Evolutionary conservation across 2,329 filamentous ascomycete genomes (phyloP).

Genomic region (Venturia effusa): DNA sequence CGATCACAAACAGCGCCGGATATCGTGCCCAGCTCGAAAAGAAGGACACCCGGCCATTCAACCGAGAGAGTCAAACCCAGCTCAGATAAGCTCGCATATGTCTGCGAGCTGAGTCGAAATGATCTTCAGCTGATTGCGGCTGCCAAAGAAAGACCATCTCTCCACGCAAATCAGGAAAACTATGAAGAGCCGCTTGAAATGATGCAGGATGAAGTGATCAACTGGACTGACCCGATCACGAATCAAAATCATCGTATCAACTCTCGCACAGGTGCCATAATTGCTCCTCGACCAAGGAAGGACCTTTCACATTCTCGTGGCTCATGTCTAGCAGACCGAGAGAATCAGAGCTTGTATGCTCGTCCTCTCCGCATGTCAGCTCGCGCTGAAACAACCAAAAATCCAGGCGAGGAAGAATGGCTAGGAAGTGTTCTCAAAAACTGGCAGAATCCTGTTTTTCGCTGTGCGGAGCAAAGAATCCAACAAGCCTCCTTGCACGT

Average conservation of each 20-base stretch:
- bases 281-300: slow-evolving; percentile 15
- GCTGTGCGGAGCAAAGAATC: slow-evolving; percentile 35
- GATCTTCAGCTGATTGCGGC: neutral
- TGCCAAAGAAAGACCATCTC: too few species aligned
- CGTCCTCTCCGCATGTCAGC: slow-evolving; percentile 19
- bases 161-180: too few species aligned
- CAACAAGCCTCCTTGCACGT: slow-evolving; percentile 23
- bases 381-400: neutral
- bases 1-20: neutral
- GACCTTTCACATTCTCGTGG: slow-evolving; percentile 9
- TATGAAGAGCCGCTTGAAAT: neutral
- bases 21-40: neutral
- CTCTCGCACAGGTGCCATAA: slow-evolving; percentile 40
- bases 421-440: slow-evolving; percentile 47
- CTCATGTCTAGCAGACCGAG: neutral
- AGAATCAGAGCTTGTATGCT: slow-evolving; percentile 11
- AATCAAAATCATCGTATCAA: slow-evolving; percentile 42
- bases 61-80: neutral
- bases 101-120: neutral
- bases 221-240: slow-evolving; percentile 54
- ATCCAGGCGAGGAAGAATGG: slow-evolving; percentile 34
- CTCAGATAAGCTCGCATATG: neutral
- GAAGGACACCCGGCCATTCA: too few species aligned
- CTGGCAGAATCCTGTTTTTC: slow-evolving; percentile 72
- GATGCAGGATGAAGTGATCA: slow-evolving; percentile 25